Evolutionary conservation across 83 land plant genomes (phyloP), one percentile per base, ranked within the genome.

Genomic region (Larix sibirica): DNA sequence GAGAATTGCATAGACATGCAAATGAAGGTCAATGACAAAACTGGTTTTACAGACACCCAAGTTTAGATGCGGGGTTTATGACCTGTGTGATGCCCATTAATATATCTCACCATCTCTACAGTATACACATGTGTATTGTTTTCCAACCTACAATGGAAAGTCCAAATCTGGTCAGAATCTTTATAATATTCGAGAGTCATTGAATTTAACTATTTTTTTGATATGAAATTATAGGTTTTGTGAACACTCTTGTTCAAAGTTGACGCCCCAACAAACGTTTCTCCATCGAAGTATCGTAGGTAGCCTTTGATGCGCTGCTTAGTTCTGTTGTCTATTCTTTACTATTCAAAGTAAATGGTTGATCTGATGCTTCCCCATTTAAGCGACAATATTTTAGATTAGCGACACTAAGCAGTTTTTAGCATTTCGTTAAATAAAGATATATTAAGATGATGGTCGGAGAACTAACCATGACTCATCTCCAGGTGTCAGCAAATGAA

Each of bases 111-210:
- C 1, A 84, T 83, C 38, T 86, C 95, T 79, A 92, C 98, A 4
- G 98, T 94, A 91, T 94, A 95, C 16, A 95, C 93, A 78, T 95
- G 95, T 26, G 87, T 94, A 85, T 95, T 96, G 23, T 85, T 86
- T 24, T 87, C 88, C 85, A 95, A 74, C 58, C 98, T 95, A 93
- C 21, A 81, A 44, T 21, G 20, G 31, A 36, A 61, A 59, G 62
- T 3, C 14, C 28, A 77, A 5, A 20, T 6, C 21, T 9, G 7
- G 21, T 59, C 4, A 31, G 26, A 83, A 61, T 58, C 8, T 50
- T n/a, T 26, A 21, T 16, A 23, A 80, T 9, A n/a, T n/a, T n/a
- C n/a, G 36, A 14, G 10, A 50, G 7, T 2, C 5, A 7, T 44
- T 56, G 5, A 50, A 4, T 12, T 76, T 7, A 16, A 21, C 3